Base-by-base conservation (phyloP, 805 yeast species). In the Priceomyces melissophilus region DNA sequence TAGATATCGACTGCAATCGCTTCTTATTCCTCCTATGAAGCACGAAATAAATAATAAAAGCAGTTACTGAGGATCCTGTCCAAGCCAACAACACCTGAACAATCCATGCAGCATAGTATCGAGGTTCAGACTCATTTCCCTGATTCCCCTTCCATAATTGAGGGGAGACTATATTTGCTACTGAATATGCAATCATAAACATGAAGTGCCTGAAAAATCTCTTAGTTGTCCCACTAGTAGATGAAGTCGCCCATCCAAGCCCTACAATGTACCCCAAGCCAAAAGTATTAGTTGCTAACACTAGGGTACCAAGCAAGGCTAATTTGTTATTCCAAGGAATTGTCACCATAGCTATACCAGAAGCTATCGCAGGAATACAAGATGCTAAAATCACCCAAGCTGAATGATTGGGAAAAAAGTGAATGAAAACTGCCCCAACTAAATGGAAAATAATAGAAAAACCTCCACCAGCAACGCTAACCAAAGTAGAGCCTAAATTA, bases 51-150 rank as follows among this genome's bases (percentile, higher is more conserved):
- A 41, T 30, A 9, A 20, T 23, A 12, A 70, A 39, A 2, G 73
- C 63, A 12, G 73, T 26, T 2, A 61, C 34, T 3, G 83, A 81
- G 1, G 81, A 73, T 10, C 61, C 32, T 29, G 63, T 56, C 52
- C 75, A 78, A 8, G 77, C 67, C 12, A 75, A 47, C 10, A 76
- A 78, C 38, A 78, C 74, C 50, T 77, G 82, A 10, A 76, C 78
- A 40, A 69, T 61, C 83, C 84, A 55, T 11, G 63, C 58, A 2
- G 55, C 50, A 14, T 46, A 43, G 30, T 55, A 60, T n/a, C 54
- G 46, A 35, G 82, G 82, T 8, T 29, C 14, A 6, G 70, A 64
- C 46, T 70, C 72, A 11, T 49, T 54, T 6, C 70, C 65, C 46
- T 71, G 73, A n/a, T 49, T 54, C 7, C 51, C 59, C 52, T 67